Evolutionary conservation across 768 basidiomycete genomes (phyloP).

Genomic region (Boletus insuetus): DNA sequence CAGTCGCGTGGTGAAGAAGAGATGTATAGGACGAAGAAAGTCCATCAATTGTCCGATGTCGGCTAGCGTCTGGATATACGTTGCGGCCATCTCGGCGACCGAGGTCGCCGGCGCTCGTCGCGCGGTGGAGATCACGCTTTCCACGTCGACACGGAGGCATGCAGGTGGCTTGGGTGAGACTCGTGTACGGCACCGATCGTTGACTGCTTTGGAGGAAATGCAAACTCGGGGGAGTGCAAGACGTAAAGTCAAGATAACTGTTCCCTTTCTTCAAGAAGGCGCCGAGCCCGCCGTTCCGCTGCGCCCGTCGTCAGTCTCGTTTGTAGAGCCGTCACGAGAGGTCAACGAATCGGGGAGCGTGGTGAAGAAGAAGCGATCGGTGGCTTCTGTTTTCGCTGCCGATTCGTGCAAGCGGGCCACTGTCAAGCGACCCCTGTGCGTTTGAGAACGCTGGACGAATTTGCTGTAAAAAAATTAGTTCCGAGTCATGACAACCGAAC

Average conservation of each 20-base stretch:
- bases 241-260: slow-evolving; percentile 18
- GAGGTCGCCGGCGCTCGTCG: slow-evolving; percentile 29
- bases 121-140: slow-evolving; percentile 23
- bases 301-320: background rate
- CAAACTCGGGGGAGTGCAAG: slow-evolving; percentile 4
- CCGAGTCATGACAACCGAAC: background rate
- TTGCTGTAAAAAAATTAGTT: background rate
- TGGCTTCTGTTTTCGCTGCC: slow-evolving; percentile 3
- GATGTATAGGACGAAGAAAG: slow-evolving; percentile 52
- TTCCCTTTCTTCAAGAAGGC: slow-evolving; percentile 12
- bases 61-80: slow-evolving; percentile 46
- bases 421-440: slow-evolving; percentile 18
- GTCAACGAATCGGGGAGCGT: background rate
- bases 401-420: slow-evolving; percentile 7
- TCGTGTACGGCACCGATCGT: slow-evolving; percentile 26
- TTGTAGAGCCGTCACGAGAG: background rate
- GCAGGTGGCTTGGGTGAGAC: background rate
- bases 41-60: slow-evolving; percentile 38
- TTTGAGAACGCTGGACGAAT: slow-evolving; percentile 5
- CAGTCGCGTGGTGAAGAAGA: slow-evolving; percentile 48
- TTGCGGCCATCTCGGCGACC: slow-evolving; percentile 45
- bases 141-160: background rate
- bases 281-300: background rate
- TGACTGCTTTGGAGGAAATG: slow-evolving; percentile 19
- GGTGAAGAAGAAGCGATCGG: slow-evolving; percentile 5